These are phyloP conservation scores for Trichoderma sp. DNA, from an alignment of 2,329 filamentous ascomycete genomes.

Conservation along the genomic window DNA sequence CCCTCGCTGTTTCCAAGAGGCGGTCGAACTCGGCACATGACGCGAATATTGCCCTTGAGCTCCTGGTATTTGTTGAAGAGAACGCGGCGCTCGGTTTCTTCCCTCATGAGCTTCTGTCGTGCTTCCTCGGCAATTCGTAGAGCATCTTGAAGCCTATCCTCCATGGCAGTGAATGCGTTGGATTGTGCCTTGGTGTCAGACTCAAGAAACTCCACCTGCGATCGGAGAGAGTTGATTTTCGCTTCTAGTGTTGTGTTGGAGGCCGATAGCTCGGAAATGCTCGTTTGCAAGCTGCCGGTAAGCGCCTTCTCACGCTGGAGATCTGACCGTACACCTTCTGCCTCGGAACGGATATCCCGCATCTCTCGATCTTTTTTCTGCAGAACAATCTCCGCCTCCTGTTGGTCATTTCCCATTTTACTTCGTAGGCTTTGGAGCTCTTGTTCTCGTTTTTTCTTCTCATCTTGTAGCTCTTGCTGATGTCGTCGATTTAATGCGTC, in stretches of 20 bases:
- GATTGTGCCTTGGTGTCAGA: slow-evolving; percentile 88
- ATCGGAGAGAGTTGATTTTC: slow-evolving; percentile 70
- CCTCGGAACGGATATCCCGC: slow-evolving; percentile 43
- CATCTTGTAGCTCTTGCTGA: slow-evolving; percentile 63
- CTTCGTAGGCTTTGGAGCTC: slow-evolving; percentile 64
- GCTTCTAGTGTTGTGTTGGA: slow-evolving; percentile 68
- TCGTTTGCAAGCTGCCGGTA: slow-evolving; percentile 51
- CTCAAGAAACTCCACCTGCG: slow-evolving; percentile 84
- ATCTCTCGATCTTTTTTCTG: slow-evolving; percentile 54
- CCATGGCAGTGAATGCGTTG: slow-evolving; percentile 77
- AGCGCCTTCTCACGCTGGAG: slow-evolving; percentile 62
- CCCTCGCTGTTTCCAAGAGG: slow-evolving; percentile 58
- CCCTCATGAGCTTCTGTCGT: slow-evolving; percentile 79
- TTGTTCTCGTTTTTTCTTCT: slow-evolving; percentile 54
- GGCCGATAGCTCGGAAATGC: slow-evolving; percentile 56
- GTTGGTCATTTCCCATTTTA: slow-evolving; percentile 49
- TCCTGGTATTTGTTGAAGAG: slow-evolving; percentile 98
- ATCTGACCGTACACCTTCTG: slow-evolving; percentile 47
- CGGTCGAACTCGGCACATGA: slow-evolving; percentile 94
- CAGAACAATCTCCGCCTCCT: slow-evolving; percentile 46
- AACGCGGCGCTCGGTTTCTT: slow-evolving; percentile 85
- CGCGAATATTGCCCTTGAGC: slow-evolving; percentile 94
- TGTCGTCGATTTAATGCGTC: slow-evolving; percentile 61
- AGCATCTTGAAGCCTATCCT: slow-evolving; percentile 76
- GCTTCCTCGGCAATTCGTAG: slow-evolving; percentile 65